Percentiles rank a stretch among this genome's conserved stretches.
phyloP scores from a whole-genome alignment of 352 stramenopile species.

The Phytophthora citricola region DNA sequence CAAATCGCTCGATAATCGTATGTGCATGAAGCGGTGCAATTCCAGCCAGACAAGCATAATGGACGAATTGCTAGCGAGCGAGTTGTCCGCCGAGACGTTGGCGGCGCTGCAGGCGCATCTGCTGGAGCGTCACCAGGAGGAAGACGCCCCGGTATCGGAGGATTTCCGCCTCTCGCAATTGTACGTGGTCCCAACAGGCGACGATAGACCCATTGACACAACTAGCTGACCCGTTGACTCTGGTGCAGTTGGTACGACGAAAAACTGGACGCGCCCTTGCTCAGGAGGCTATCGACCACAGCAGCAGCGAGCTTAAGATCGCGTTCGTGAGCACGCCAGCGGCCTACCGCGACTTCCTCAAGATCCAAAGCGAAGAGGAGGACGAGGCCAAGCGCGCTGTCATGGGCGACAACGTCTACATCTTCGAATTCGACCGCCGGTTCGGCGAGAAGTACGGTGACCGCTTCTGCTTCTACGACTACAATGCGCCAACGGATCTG shows the following conservation, averaged over 20 bases:
- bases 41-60: constrained; percentile 24
- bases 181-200: constrained; percentile 13
- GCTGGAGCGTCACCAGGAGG: constrained; percentile 32
- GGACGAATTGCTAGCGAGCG: constrained; percentile 46
- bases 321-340: constrained; percentile 60
- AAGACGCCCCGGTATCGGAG: constrained; percentile 43
- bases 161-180: constrained; percentile 65
- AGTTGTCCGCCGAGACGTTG: constrained; percentile 53
- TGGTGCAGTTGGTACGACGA: constrained; percentile 50
- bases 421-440: constrained; percentile 59
- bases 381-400: constrained; percentile 32
- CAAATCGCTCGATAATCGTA: constrained; percentile 8
- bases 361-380: constrained; percentile 38
- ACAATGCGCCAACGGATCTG: constrained; percentile 48
- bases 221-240: background rate
- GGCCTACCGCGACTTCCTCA: constrained; percentile 47
- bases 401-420: constrained; percentile 53
- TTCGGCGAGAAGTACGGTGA: constrained; percentile 59
- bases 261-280: constrained; percentile 49
- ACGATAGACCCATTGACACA: constrained; percentile 1
- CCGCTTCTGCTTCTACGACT: constrained; percentile 61
- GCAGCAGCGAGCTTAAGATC: constrained; percentile 43
- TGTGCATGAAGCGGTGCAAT: constrained; percentile 2
- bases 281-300: constrained; percentile 53
- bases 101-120: constrained; percentile 56